These are phyloP conservation scores for Russula sp. DNA, from an alignment of 768 basidiomycete species.

Conservation along the genomic window DNA sequence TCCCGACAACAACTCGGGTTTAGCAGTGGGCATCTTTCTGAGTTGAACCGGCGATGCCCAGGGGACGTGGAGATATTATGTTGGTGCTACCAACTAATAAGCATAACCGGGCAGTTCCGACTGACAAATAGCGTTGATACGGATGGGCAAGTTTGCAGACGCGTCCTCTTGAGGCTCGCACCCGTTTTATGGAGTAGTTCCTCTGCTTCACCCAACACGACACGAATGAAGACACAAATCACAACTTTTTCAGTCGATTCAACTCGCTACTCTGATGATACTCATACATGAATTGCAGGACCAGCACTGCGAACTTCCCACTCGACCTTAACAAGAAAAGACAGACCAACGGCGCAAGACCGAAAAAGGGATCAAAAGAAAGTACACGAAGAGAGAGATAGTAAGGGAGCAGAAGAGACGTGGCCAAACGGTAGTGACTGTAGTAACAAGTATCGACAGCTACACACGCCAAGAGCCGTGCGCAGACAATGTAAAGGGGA, in stretches of 20 bases:
- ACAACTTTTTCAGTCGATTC: background rate
- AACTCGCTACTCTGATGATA: background rate
- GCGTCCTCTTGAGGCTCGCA: no score
- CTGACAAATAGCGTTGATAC: background rate
- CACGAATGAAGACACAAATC: background rate
- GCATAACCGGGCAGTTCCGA: background rate
- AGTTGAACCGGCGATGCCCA: background rate
- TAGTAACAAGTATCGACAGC: conserved; percentile 15
- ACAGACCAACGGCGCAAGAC: background rate
- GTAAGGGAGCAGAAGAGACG: conserved; percentile 1
- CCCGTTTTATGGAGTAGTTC: no score
- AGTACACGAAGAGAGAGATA: conserved; percentile 6
- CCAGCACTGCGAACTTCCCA: conserved; percentile 17
- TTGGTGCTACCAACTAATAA: background rate
- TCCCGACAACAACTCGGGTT: background rate
- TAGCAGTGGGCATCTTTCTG: no score
- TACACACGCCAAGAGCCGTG: conserved; percentile 1
- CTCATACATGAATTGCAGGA: conserved; percentile 6
- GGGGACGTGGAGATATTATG: background rate
- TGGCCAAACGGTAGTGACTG: background rate
- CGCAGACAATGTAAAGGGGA: conserved; percentile 1
- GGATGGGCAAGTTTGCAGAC: background rate
- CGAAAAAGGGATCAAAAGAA: background rate
- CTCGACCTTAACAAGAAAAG: conserved; percentile 7
- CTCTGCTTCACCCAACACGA: background rate